Evolutionary conservation across 495 filamentous ascomycete genomes (phyloP).

Genomic region (Tuber aestivum): DNA sequence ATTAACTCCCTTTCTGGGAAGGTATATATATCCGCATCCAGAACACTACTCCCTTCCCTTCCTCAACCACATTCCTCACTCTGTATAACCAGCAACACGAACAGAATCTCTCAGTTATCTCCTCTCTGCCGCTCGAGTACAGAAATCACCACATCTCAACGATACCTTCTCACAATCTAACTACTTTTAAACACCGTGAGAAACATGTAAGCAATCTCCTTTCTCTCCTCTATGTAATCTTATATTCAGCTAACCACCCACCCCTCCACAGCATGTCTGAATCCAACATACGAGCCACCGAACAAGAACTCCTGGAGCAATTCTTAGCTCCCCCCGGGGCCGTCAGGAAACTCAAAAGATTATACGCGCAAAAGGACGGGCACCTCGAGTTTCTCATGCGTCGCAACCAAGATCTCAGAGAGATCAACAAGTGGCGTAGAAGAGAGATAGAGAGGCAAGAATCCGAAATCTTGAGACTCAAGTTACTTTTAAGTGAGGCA

Average conservation of each 20-base stretch:
- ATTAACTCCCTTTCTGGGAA: background rate
- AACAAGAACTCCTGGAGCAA: background rate
- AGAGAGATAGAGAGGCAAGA: background rate
- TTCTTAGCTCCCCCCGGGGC: background rate
- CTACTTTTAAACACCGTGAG: background rate
- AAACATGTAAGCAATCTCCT: background rate
- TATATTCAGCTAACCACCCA: background rate
- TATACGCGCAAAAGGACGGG: background rate
- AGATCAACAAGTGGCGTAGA: background rate
- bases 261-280: background rate
- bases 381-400: background rate
- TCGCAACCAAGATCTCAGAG: background rate
- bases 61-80: background rate
- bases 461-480: background rate
- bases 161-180: background rate
- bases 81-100: background rate
- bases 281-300: too few species aligned
- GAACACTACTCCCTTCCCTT: background rate
- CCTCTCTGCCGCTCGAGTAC: background rate
- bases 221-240: background rate
- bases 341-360: background rate
- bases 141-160: background rate
- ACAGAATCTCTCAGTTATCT: background rate
- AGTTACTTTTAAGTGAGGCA: background rate
- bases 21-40: background rate